These are phyloP conservation scores for Solanum peruvianum DNA, from an alignment of 257 asterid genomes.

Conservation along the genomic window DNA sequence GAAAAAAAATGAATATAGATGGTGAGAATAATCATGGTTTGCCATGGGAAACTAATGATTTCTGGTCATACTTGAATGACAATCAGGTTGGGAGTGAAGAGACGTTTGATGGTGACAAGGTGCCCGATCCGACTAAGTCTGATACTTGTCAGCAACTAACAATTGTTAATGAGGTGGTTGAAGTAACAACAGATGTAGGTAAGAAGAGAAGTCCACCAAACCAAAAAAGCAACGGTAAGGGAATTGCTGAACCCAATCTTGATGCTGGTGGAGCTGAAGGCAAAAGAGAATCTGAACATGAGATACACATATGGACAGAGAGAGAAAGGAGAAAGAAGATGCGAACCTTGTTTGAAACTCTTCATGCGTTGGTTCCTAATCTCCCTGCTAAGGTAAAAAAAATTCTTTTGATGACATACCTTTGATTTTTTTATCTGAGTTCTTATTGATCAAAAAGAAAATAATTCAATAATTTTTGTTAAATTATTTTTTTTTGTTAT, in stretches of 20 bases:
- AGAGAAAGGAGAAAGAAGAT: constrained; percentile 91
- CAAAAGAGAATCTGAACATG: constrained; percentile 42
- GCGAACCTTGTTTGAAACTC: constrained; percentile 62
- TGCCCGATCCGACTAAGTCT: background rate
- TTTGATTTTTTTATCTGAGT: background rate
- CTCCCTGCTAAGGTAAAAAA: constrained; percentile 61
- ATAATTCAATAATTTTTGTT: background rate
- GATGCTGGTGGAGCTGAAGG: background rate
- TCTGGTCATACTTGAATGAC: constrained; percentile 24
- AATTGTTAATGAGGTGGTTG: background rate
- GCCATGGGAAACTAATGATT: constrained; percentile 5
- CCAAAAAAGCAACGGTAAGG: background rate
- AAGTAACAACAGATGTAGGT: background rate
- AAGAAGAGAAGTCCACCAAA: constrained; percentile 8
- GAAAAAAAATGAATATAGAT: constrained; percentile 24
- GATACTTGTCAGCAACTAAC: background rate
- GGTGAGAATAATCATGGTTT: constrained; percentile 5
- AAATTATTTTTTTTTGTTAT: background rate
- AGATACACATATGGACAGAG: constrained; percentile 73
- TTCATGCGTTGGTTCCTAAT: constrained; percentile 79
- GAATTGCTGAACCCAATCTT: background rate
- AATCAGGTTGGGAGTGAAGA: background rate
- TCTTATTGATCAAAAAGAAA: background rate
- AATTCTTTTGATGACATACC: too few species aligned
- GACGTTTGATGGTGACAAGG: constrained; percentile 8